These are phyloP conservation scores for Chlamydomonas asymmetrica DNA, from an alignment of 139 green algal genomes.

Conservation along the genomic window DNA sequence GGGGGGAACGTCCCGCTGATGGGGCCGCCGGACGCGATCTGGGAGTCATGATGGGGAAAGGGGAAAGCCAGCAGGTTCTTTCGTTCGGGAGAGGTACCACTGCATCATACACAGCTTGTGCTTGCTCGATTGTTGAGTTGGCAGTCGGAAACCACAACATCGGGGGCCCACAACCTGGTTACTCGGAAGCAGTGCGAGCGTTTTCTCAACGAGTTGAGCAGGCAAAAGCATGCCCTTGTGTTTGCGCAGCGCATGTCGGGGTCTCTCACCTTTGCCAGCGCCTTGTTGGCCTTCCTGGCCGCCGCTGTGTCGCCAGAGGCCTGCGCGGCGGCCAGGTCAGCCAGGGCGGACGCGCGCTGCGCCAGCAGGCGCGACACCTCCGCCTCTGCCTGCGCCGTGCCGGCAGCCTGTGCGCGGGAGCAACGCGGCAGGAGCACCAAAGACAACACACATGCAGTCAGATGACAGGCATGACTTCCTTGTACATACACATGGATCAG, in stretches of 20 bases:
- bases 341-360: constrained; percentile 5
- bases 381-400: constrained; percentile 25
- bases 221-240: neutral
- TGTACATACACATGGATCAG: neutral
- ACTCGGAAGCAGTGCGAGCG: no score
- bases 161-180: no score
- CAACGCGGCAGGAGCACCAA: neutral
- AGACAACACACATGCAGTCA: no score
- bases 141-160: no score
- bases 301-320: neutral
- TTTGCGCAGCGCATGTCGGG: neutral
- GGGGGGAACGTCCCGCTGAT: constrained; percentile 42
- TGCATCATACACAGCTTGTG: no score
- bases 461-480: no score
- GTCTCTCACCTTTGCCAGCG: neutral
- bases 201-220: no score
- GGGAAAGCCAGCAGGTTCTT: no score
- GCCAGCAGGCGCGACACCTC: constrained; percentile 2
- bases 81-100: no score
- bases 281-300: neutral
- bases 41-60: no score
- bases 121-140: no score
- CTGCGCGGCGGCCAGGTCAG: neutral
- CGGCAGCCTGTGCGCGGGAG: neutral
- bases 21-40: constrained; percentile 29